A percentile compares a stretch with the other conserved stretches of the same genome.
Conservation (phyloP, 2,329 filamentous ascomycete genomes). For the Penicillium sclerotigenum region DNA sequence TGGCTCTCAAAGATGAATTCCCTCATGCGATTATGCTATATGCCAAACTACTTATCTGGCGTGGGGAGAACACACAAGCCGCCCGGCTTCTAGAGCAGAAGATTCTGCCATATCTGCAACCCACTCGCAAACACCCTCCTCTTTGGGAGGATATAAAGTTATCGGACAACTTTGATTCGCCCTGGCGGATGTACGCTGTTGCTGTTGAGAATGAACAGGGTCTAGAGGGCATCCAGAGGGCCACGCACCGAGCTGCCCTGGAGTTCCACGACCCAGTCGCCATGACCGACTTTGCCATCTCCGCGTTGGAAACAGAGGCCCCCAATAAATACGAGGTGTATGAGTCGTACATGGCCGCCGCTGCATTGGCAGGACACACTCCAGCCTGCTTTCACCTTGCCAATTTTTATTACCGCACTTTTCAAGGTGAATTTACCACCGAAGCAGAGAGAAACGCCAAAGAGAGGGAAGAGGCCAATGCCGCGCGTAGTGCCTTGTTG, state of each 20-base stretch:
- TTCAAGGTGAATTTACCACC: constrained; percentile 23
- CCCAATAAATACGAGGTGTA: constrained; percentile 26
- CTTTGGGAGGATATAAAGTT: constrained; percentile 13
- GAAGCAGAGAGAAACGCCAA: constrained; percentile 16
- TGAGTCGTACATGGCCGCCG: constrained; percentile 36
- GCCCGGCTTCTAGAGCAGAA: constrained; percentile 24
- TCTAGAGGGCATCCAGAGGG: constrained; percentile 17
- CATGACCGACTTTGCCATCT: constrained; percentile 26
- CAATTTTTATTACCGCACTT: constrained; percentile 38
- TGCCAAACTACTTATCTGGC: constrained; percentile 25
- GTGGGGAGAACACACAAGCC: constrained; percentile 22
- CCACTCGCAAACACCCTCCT: constrained; percentile 4
- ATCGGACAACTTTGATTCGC: constrained; percentile 15
- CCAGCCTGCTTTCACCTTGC: constrained; percentile 35
- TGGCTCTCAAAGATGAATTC: constrained; percentile 24
- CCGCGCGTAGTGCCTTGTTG: neutral
- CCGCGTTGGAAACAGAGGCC: constrained; percentile 19
- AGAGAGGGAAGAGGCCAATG: neutral
- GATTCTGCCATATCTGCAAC: constrained; percentile 23
- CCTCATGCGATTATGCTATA: constrained; percentile 31
- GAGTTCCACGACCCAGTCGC: constrained; percentile 33
- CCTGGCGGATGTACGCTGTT: constrained; percentile 30
- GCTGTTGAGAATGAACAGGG: constrained; percentile 4
- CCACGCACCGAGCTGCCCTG: constrained; percentile 26
- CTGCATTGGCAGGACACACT: constrained; percentile 29